A percentile compares a stretch with the other conserved stretches of the same genome.
Conservation (phyloP, 2,329 filamentous ascomycete species). For the Ascochyta clinopodiicola region DNA sequence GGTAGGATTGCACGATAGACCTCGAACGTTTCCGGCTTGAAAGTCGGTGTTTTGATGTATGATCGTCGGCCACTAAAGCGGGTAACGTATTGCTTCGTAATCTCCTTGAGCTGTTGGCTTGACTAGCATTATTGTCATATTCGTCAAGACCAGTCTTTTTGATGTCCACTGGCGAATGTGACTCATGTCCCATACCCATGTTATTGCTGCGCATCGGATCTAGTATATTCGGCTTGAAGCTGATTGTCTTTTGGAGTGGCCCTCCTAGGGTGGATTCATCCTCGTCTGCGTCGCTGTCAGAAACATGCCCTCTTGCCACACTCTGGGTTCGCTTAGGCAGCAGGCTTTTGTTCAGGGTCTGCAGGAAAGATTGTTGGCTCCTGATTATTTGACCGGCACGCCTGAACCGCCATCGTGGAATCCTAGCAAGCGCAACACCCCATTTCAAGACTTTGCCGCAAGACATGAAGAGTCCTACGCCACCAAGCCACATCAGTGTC, state of each 20-base stretch:
- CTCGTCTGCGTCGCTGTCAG: slow-evolving; percentile 58
- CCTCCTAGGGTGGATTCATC: slow-evolving; percentile 39
- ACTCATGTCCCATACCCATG: slow-evolving; percentile 25
- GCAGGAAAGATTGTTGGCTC: slow-evolving; percentile 53
- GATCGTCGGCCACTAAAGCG: slow-evolving; percentile 30
- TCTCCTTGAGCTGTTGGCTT: slow-evolving; percentile 14
- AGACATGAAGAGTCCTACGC: slow-evolving; percentile 73
- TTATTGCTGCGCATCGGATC: slow-evolving; percentile 26
- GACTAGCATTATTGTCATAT: slow-evolving; percentile 3
- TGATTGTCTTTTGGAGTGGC: slow-evolving; percentile 34
- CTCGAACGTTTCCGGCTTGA: slow-evolving; percentile 38
- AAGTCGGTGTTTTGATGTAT: slow-evolving; percentile 28
- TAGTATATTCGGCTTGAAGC: slow-evolving; percentile 27
- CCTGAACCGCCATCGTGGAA: slow-evolving; percentile 89
- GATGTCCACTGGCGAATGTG: slow-evolving; percentile 41
- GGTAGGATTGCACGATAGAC: slow-evolving; percentile 66
- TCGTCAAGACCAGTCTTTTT: slow-evolving; percentile 26
- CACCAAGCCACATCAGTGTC: slow-evolving; percentile 63
- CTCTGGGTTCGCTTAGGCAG: slow-evolving; percentile 34
- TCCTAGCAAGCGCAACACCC: slow-evolving; percentile 84
- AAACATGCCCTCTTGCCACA: slow-evolving; percentile 11
- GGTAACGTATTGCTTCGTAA: slow-evolving; percentile 47
- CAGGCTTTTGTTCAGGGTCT: slow-evolving; percentile 49
- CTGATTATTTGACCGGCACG: slow-evolving; percentile 57
- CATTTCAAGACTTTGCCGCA: slow-evolving; percentile 79